Evolutionary conservation across 352 stramenopile species (phyloP).

Genomic region (Phytophthora crassamura): DNA sequence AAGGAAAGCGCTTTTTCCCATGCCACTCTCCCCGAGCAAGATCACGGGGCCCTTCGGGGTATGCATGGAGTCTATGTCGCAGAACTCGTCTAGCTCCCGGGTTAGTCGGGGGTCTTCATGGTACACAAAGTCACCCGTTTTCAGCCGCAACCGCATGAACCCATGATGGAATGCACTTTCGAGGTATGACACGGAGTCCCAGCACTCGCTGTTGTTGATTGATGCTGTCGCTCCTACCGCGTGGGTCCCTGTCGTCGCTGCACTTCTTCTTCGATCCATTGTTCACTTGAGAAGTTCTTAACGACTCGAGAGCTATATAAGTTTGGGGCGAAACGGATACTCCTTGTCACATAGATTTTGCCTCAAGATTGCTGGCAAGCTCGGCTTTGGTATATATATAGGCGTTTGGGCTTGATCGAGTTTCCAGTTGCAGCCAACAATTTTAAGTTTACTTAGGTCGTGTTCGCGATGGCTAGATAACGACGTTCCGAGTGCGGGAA

Average conservation of each 20-base stretch:
- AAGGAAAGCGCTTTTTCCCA: conserved; percentile 81
- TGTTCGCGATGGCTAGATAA: too few relatives aligned
- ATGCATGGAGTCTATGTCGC: conserved; percentile 87
- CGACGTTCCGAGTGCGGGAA: too few relatives aligned
- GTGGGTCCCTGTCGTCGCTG: conserved; percentile 18
- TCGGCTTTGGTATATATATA: too few relatives aligned
- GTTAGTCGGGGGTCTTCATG: conserved; percentile 69
- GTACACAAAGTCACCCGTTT: conserved; percentile 78
- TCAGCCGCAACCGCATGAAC: conserved; percentile 79
- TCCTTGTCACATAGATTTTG: too few relatives aligned
- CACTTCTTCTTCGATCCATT: conserved; percentile 32
- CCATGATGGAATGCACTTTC: conserved; percentile 84
- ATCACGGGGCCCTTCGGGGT: conserved; percentile 80
- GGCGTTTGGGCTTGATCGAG: too few relatives aligned
- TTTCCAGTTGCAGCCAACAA: too few relatives aligned
- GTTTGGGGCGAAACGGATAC: too few relatives aligned
- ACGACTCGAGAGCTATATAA: too few relatives aligned
- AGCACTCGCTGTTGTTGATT: conserved; percentile 59
- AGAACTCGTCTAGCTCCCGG: conserved; percentile 83
- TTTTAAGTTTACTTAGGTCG: too few relatives aligned
- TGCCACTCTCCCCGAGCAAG: conserved; percentile 72
- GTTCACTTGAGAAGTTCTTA: background rate
- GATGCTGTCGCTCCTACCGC: conserved; percentile 4
- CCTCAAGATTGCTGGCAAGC: too few relatives aligned
- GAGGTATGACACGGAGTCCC: conserved; percentile 83